Base-by-base conservation (phyloP, 164 flowering plant species). In the Chimonanthus praecox region DNA sequence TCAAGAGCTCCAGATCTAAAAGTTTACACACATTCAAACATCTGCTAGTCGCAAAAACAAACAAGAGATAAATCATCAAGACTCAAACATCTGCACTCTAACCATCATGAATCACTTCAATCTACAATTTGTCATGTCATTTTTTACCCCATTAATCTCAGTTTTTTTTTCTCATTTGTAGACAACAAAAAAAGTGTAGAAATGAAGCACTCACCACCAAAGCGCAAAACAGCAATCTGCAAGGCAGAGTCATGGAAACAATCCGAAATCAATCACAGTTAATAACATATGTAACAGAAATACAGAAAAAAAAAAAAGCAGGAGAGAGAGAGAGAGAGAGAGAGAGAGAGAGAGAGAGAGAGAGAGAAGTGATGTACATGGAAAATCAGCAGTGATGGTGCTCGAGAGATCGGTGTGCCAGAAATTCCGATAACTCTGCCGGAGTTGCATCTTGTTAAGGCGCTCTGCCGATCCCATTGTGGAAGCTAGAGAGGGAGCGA, bases 361-460 rank as follows among this genome's bases (percentile, higher is more conserved):
- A 66, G 67, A 72, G 47, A 18, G 47, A 69, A 69, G 50, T 51
- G 79, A 15, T 45, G 47, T 84, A 90, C 98, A 94, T 0, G 88
- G 88, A 71, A 90, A 77, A 75, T 94, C 98, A 11, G 85, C 87
- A 66, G 83, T 78, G 18, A 92, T 86, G 76, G 96, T 83, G 78
- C 81, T 21, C 80, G 82, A 76, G 73, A 94, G 94, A 86, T 92
- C 91, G 13, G 91, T 83, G 80, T 90, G 98, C 98, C 98, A 94
- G 61, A 90, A 77, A 82, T 94, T 90, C 54, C 87, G 84, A 77
- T 84, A 92, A 74, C 83, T 81, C 86, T 94, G 90, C 5, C 98
- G 96, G 46, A 68, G 74, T 84, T 89, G 81, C 96, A 90, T 84
- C 90, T 92, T 88, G 20, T 89, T 90, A 73, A 88, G 0, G 21